Base-by-base conservation (phyloP, 345 rosid genomes). In the Salix brachista region DNA sequence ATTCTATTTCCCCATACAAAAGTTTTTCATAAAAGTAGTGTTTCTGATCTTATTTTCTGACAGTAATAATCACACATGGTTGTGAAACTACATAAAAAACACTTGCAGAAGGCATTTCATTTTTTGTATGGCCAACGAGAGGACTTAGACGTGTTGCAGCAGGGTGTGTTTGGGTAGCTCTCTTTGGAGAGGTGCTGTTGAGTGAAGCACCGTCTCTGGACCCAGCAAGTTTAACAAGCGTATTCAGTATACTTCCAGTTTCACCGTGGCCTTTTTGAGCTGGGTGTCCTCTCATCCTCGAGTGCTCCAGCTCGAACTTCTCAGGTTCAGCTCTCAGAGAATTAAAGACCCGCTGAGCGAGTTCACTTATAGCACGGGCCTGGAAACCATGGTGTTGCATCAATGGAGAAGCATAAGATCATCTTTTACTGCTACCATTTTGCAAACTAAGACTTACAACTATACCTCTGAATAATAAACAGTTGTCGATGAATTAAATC, bases 381-480 rank as follows among this genome's bases (percentile, higher is more conserved):
- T 78, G 81, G 56, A 78, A 25, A 67, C 17, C 28, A 58, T 16
- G 34, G 13, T 37, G 36, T 25, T 64, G 52, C 52, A 64, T 54
- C 32, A 70, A 36, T 39, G 8, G 16, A 61, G 23, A 69, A 17
- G 32, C 18, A 26, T 30, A 54, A 52, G 26, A 60, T 72, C 26
- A 34, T 52, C 37, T 52, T 65, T 50, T 50, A 61, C 1, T 64
- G 21, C 56, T 9, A 10, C 8, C n/a, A 5, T 26, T 30, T 37
- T 30, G 14, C 13, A 69, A 16, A n/a, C 52, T 5, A 34, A n/a
- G 32, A 25, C 41, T 60, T n/a, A 32, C 2, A 26, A 19, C 52
- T 56, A 23, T 67, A 82, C 85, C 79, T 75, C 79, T 71, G 62
- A 16, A 39, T 71, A 68, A 42, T 52, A 78, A 19, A 82, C 70